These are phyloP conservation scores for Fusarium odoratissimum DNA, from an alignment of 2,329 filamentous ascomycete genomes.

Conservation along the genomic window DNA sequence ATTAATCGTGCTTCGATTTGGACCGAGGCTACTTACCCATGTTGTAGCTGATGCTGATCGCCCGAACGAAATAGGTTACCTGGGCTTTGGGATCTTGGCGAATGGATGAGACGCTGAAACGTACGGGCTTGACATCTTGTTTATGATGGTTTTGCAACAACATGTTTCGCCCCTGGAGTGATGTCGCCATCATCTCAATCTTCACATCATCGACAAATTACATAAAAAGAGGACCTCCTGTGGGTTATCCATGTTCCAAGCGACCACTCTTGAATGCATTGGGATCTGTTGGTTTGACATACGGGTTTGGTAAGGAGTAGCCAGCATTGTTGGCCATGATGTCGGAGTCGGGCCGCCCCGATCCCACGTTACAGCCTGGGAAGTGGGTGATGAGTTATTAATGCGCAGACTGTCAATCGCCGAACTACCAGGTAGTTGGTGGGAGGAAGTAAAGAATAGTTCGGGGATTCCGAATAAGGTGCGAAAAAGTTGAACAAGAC, in stretches of 20 bases:
- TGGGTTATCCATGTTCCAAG: not conserved
- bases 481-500: not conserved
- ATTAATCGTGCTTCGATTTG: not conserved
- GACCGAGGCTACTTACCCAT: not conserved
- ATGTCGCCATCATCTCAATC: not conserved
- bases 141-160: not conserved
- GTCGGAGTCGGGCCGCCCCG: not conserved
- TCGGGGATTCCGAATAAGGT: not conserved
- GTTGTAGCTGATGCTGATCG: rapidly evolving
- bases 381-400: not conserved
- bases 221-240: not conserved
- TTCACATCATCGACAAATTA: not conserved
- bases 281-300: not conserved
- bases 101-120: not conserved
- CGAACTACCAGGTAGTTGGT: not conserved
- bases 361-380: not conserved
- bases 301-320: not conserved
- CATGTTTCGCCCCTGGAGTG: not conserved
- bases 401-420: not conserved
- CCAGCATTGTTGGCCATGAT: not conserved
- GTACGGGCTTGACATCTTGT: not conserved
- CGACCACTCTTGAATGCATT: not conserved
- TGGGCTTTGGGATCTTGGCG: not conserved
- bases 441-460: not conserved
- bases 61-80: not conserved